Conservation (phyloP, 495 filamentous ascomycete genomes). For the Copromyces sp. region DNA sequence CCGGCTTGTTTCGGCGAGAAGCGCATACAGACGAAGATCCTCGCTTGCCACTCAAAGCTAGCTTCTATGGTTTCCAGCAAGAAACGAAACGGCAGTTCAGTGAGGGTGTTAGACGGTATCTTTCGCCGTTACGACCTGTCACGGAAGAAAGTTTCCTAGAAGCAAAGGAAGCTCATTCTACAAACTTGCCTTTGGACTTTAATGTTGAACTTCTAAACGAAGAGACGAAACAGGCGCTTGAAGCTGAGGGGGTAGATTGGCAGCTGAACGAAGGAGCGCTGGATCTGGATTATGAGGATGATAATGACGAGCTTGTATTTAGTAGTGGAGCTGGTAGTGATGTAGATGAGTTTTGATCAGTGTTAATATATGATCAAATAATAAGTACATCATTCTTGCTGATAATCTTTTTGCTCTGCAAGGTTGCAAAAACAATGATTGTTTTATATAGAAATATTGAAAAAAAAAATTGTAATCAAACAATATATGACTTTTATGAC, state of each 20-base stretch:
- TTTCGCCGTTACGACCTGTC: conserved; percentile 1
- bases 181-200: conserved; percentile 20
- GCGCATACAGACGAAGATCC: conserved; percentile 29
- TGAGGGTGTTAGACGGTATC: not conserved
- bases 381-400: not conserved
- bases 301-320: not conserved
- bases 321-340: not conserved
- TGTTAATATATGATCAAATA: not conserved
- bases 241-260: conserved; percentile 9
- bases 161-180: not conserved
- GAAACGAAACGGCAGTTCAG: conserved; percentile 2
- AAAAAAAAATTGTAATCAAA: not conserved
- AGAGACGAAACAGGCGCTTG: conserved; percentile 8
- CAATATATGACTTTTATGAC: not conserved
- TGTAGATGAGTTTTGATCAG: not conserved
- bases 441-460: not conserved
- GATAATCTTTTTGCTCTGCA: not conserved
- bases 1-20: conserved; percentile 26
- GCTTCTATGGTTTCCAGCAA: conserved; percentile 19
- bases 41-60: conserved; percentile 21
- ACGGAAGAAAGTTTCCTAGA: not conserved
- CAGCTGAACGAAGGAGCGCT: not conserved
- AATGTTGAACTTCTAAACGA: conserved; percentile 10
- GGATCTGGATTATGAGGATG: not conserved
- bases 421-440: not conserved